These are phyloP conservation scores for Lagenaria siceraria DNA, from an alignment of 306 rosid species.

Conservation along the genomic window DNA sequence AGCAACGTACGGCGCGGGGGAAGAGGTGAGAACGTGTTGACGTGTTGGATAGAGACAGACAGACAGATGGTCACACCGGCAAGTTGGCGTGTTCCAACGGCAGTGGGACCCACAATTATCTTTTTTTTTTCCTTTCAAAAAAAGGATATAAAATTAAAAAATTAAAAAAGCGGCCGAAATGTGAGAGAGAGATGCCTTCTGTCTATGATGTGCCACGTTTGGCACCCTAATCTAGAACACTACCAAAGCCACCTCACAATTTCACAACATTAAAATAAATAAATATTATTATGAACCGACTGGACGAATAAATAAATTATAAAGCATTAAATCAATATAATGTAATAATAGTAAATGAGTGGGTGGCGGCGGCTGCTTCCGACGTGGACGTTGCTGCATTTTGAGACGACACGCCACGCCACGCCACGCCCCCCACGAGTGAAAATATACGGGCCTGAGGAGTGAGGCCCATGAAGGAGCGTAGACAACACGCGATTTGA, in stretches of 20 bases:
- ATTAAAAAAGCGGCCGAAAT: not conserved
- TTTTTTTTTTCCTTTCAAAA: not conserved
- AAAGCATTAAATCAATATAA: not conserved
- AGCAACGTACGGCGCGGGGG: slow-evolving; percentile 4
- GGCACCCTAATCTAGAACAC: not conserved
- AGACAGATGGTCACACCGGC: slow-evolving; percentile 40
- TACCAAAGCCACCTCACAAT: not conserved
- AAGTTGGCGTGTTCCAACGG: slow-evolving; percentile 20
- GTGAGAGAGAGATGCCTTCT: not conserved
- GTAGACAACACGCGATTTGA: not conserved
- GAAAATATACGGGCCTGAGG: not conserved
- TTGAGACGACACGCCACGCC: not conserved
- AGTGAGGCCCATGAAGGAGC: not conserved
- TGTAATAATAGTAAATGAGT: not conserved
- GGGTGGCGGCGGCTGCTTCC: slow-evolving; percentile 1
- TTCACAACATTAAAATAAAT: not conserved
- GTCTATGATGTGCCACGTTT: not conserved
- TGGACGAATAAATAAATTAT: not conserved
- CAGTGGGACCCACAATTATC: slow-evolving; percentile 10
- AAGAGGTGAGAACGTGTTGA: slow-evolving; percentile 5
- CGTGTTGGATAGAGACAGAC: slow-evolving; percentile 25
- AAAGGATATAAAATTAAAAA: not conserved
- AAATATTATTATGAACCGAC: not conserved
- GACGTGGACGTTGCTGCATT: slow-evolving; percentile 6
- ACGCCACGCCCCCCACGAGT: not conserved